Evolutionary conservation across 331 rosid genomes (phyloP), one percentile per base, ranked within the genome.

Genomic region (Quercus lobata): DNA sequence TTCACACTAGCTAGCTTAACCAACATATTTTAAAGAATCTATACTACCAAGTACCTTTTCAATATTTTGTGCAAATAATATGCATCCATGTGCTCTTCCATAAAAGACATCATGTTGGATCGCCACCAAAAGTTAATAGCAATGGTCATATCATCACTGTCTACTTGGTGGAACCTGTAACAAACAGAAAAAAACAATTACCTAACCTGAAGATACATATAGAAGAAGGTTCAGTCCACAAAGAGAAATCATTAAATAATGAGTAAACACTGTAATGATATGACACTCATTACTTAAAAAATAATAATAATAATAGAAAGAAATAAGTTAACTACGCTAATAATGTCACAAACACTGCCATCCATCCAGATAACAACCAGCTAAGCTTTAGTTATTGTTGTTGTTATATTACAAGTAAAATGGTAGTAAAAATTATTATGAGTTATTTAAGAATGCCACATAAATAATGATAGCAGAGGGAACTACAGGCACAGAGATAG

Each of bases 61-160:
- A 93, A 87, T 83, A 95, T 86, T 88, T 84, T 90, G 68, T 96
- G 92, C 81, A 95, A 74, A 80, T 88, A 93, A 83, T 95, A 91
- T 62, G 91, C 83, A 71, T 95, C 99, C 99, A 95, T 95, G 82
- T 95, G 99, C 41, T 93, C 98, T 78, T 83, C 61, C 94, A 95
- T 86, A 90, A 84, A 61, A 81, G 94, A 88, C 79, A 89, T 88
- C 44, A 83, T 79, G 52, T 81, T 82, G 66, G 99, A 93, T 71
- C 32, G 87, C 99, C 99, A 95, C 98, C 99, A 93, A 83, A 91
- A 89, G 91, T 95, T 95, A 62, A 95, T 83, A 73, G 98, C 99
- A 79, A 90, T 86, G 74, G 99, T 93, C 86, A 93, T 83, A 86
- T 93, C 92, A 76, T 88, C 94, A 83, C 99, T 93, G 61, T 93